Conservation (phyloP, 257 asterid species). For the Solanum chilense region DNA sequence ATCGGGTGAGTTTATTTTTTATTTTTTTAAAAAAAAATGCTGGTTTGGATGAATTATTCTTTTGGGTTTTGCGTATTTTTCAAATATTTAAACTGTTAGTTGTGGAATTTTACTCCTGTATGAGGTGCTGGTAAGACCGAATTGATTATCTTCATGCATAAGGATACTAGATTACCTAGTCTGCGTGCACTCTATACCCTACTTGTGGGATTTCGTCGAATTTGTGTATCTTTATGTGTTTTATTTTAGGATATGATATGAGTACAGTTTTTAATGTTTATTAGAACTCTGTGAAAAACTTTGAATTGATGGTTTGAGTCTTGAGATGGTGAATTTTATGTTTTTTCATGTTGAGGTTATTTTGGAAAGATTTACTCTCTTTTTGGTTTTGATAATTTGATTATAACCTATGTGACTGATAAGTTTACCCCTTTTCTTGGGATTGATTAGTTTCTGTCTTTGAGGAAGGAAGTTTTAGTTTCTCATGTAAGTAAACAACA, state of each 20-base stretch:
- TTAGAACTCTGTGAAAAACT: neutral
- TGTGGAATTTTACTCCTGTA: neutral
- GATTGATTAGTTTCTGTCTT: neutral
- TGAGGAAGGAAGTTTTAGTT: neutral
- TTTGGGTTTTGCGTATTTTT: neutral
- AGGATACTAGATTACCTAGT: too few species aligned
- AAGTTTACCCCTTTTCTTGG: neutral
- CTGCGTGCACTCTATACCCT: neutral
- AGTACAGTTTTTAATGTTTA: neutral
- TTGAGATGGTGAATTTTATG: neutral
- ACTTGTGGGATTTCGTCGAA: neutral
- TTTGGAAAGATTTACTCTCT: neutral
- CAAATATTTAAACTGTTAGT: neutral
- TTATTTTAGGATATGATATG: neutral
- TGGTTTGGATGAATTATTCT: neutral
- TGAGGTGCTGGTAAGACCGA: neutral
- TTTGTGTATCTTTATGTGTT: neutral
- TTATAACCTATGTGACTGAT: neutral
- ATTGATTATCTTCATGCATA: too few species aligned
- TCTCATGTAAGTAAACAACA: neutral
- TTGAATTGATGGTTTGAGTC: neutral
- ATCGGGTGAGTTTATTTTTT: slow-evolving; percentile 48
- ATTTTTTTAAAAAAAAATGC: neutral
- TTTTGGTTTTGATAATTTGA: neutral
- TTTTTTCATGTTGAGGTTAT: neutral